Percentiles rank a stretch among this genome's conserved stretches.
Evolutionary conservation across 768 basidiomycete genomes (phyloP).

Genomic region (Collybia sordida): DNA sequence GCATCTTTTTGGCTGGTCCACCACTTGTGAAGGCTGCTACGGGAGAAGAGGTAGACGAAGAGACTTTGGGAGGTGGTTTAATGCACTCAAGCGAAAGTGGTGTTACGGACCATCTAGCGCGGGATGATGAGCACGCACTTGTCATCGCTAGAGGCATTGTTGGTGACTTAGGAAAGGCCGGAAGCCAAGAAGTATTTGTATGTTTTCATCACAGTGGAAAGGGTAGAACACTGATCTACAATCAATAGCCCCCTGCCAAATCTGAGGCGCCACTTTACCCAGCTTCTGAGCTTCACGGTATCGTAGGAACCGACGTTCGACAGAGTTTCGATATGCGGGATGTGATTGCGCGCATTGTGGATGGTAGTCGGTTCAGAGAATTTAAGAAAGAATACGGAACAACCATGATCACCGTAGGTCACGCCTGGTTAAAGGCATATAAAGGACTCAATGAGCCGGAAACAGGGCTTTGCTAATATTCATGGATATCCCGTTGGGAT

Average conservation of each 20-base stretch:
- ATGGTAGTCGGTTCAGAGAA: constrained; percentile 89
- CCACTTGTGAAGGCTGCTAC: constrained; percentile 95
- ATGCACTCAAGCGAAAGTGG: constrained; percentile 94
- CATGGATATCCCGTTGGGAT: constrained; percentile 92
- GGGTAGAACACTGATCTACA: no score
- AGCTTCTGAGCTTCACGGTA: constrained; percentile 81
- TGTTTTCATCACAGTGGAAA: constrained; percentile 17
- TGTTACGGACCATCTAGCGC: constrained; percentile 85
- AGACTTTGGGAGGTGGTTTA: constrained; percentile 84
- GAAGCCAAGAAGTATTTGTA: constrained; percentile 49
- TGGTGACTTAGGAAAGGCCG: constrained; percentile 71
- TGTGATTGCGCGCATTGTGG: constrained; percentile 88
- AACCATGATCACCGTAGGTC: constrained; percentile 80
- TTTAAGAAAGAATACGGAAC: constrained; percentile 96
- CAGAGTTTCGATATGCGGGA: constrained; percentile 94
- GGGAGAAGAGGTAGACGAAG: constrained; percentile 90
- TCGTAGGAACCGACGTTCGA: constrained; percentile 86
- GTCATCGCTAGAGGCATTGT: constrained; percentile 75
- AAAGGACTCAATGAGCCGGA: not conserved
- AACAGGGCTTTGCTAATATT: constrained; percentile 82
- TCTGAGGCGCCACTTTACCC: constrained; percentile 79
- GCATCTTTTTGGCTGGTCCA: constrained; percentile 92
- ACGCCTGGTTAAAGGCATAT: not conserved
- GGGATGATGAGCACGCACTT: constrained; percentile 84
- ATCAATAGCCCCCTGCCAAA: constrained; percentile 49